phyloP scores from a whole-genome alignment of 2,329 filamentous ascomycete species.

The Trichothecium sympodiale region DNA sequence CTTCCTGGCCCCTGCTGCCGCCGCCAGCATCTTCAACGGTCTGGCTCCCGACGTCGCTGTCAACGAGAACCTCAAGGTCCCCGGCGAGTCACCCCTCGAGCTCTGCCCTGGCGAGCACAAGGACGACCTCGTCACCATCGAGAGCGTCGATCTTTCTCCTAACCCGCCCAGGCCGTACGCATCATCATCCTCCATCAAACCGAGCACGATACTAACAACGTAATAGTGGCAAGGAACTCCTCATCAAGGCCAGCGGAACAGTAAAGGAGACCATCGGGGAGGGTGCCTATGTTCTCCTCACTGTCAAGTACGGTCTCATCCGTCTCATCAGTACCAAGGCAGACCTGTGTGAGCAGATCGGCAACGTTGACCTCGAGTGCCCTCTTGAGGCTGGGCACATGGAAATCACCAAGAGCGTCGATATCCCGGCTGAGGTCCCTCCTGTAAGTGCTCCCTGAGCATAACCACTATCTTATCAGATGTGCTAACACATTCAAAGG shows the following conservation, averaged over 20 bases:
- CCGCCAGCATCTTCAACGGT: conserved; percentile 28
- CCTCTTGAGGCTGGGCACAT: conserved; percentile 73
- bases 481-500: conserved; percentile 35
- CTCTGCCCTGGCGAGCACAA: conserved; percentile 60
- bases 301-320: conserved; percentile 92
- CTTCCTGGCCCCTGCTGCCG: conserved; percentile 32
- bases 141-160: conserved; percentile 68
- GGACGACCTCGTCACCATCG: conserved; percentile 62
- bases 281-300: conserved; percentile 70
- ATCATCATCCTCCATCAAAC: conserved; percentile 2
- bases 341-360: conserved; percentile 81
- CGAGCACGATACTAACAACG: conserved; percentile 11
- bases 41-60: conserved; percentile 25
- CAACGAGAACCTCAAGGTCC: conserved; percentile 51
- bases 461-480: background rate
- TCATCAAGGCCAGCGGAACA: conserved; percentile 68
- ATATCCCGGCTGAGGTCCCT: conserved; percentile 78
- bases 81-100: conserved; percentile 75
- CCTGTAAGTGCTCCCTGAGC: conserved; percentile 50
- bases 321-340: conserved; percentile 70
- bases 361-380: conserved; percentile 80
- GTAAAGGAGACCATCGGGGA: conserved; percentile 61
- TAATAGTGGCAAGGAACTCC: conserved; percentile 61
- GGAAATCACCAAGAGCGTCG: conserved; percentile 66
- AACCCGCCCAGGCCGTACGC: conserved; percentile 77